Conservation (phyloP, 2,329 filamentous ascomycete genomes). For the Colletotrichum navitas region DNA sequence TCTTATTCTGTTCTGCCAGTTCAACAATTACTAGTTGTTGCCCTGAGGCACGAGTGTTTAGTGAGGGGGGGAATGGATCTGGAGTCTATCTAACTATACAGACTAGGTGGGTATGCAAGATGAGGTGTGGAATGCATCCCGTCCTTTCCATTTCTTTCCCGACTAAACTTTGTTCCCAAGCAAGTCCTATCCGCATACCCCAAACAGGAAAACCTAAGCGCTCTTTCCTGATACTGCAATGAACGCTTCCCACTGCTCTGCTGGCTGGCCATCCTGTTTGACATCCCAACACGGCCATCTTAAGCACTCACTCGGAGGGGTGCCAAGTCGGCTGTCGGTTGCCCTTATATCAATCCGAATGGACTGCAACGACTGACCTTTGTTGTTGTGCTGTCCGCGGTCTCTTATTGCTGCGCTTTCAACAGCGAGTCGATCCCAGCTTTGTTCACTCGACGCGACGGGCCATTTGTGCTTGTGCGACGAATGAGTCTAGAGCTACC, state of each 20-base stretch:
- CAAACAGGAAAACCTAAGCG: constrained; percentile 34
- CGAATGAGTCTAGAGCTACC: neutral
- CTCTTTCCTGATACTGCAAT: constrained; percentile 34
- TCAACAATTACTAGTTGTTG: too few relatives aligned
- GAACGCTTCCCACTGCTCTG: constrained; percentile 1
- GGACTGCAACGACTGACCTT: neutral
- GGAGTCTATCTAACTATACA: too few relatives aligned
- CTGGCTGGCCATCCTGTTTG: too few relatives aligned
- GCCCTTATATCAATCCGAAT: constrained; percentile 32
- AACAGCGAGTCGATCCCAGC: neutral
- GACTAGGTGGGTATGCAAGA: too few relatives aligned
- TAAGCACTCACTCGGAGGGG: constrained; percentile 30
- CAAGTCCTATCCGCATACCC: neutral
- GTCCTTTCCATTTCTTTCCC: constrained; percentile 4
- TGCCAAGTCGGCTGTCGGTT: constrained; percentile 11
- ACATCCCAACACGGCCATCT: constrained; percentile 27
- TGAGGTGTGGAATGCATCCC: too few relatives aligned
- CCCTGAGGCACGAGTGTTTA: too few relatives aligned
- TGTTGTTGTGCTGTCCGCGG: too few relatives aligned
- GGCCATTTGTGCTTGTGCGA: neutral
- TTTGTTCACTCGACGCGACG: neutral
- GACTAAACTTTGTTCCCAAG: neutral
- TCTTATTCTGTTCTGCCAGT: too few relatives aligned
- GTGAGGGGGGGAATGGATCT: too few relatives aligned
- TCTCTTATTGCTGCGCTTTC: neutral